These are phyloP conservation scores for Cucurbitaria berberidis DNA, from an alignment of 2,329 filamentous ascomycete species.

Conservation along the genomic window DNA sequence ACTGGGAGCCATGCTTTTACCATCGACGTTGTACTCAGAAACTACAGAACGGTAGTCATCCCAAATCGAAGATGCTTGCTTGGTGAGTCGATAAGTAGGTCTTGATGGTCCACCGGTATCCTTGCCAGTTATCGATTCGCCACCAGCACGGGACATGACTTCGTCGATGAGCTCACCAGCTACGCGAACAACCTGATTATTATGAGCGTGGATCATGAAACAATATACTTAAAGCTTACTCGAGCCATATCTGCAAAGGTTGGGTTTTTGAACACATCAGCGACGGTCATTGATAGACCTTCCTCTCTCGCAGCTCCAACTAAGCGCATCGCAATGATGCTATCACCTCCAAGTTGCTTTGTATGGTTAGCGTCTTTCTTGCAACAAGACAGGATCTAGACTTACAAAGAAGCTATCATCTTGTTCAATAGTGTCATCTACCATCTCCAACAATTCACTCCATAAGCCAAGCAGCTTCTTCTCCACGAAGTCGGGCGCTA, in stretches of 20 bases:
- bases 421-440: slow-evolving; percentile 40
- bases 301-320: slow-evolving; percentile 43
- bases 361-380: slow-evolving; percentile 5
- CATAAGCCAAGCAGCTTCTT: slow-evolving; percentile 42
- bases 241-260: slow-evolving; percentile 43
- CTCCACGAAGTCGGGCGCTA: slow-evolving; percentile 41
- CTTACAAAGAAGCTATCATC: slow-evolving; percentile 44
- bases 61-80: slow-evolving; percentile 31
- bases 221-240: slow-evolving; percentile 16
- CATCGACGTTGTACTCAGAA: slow-evolving; percentile 33
- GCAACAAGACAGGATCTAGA: not conserved
- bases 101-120: slow-evolving; percentile 23
- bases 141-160: slow-evolving; percentile 42
- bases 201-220: slow-evolving; percentile 14
- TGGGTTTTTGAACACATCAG: slow-evolving; percentile 44
- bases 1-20: slow-evolving; percentile 9
- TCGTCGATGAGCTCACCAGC: slow-evolving; percentile 45
- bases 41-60: slow-evolving; percentile 40
- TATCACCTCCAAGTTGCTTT: slow-evolving; percentile 41
- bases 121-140: slow-evolving; percentile 21
- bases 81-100: slow-evolving; percentile 16
- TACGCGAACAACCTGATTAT: slow-evolving; percentile 37
- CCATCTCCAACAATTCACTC: slow-evolving; percentile 43
- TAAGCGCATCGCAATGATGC: slow-evolving; percentile 44
- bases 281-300: slow-evolving; percentile 43